Percentiles rank a stretch among this genome's conserved stretches.
Evolutionary conservation across 2,329 filamentous ascomycete species (phyloP).

Genomic region (Sporothrix curviconia): DNA sequence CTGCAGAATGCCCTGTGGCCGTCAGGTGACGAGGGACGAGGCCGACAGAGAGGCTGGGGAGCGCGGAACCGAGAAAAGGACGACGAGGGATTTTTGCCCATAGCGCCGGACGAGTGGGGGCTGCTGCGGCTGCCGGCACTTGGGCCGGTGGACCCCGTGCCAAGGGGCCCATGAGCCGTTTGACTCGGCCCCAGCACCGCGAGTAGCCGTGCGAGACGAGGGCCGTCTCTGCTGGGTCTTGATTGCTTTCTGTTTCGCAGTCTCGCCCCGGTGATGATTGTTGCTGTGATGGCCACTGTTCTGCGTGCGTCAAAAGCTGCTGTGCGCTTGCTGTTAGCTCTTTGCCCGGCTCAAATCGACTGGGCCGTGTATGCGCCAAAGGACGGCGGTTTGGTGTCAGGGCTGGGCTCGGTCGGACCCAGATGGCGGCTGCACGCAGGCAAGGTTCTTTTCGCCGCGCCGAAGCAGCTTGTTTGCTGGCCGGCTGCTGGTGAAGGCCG

Average conservation of each 20-base stretch:
- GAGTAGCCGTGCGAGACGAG: constrained; percentile 6
- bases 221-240: background rate
- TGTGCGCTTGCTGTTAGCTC: background rate
- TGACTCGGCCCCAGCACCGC: constrained; percentile 28
- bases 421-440: constrained; percentile 21
- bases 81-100: no score
- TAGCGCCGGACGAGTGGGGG: no score
- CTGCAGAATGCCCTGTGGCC: constrained; percentile 53
- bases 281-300: constrained; percentile 2
- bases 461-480: background rate
- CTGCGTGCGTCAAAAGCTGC: background rate
- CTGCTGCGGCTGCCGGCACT: constrained; percentile 42
- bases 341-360: background rate
- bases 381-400: constrained; percentile 26
- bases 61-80: constrained; percentile 23
- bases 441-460: constrained; percentile 24
- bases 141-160: no score
- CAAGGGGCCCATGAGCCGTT: background rate
- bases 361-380: constrained; percentile 9
- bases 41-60: constrained; percentile 21
- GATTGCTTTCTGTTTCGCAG: background rate
- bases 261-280: background rate
- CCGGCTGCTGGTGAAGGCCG: constrained; percentile 21
- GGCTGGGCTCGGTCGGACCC: constrained; percentile 29
- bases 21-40: constrained; percentile 24